Base-by-base conservation (phyloP, 768 basidiomycete genomes). In the Mycena pura region DNA sequence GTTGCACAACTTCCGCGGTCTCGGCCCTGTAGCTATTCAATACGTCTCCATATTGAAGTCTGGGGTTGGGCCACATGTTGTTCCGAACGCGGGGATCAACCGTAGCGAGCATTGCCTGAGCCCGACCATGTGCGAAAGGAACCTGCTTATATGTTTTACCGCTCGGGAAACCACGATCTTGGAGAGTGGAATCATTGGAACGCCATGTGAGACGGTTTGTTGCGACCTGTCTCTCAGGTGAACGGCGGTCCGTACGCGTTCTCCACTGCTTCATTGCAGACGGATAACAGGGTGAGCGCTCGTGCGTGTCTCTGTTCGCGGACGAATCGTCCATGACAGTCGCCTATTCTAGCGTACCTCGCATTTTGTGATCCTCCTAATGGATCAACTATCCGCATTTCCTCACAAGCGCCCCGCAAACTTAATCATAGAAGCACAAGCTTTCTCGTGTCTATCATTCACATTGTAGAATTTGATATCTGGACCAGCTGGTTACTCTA, bases 311-410 rank as follows among this genome's bases (percentile, higher is more conserved):
- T n/a, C 10, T 19, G 10, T 29, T 1, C 17, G 6, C 28, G 14
- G 3, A 19, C 19, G 15, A 15, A 21, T 14, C 6, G 7, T 52
- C 24, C 36, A 7, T 10, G 43, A 5, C 5, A 7, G 6, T 41
- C 15, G 22, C 34, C 15, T 17, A 19, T 6, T 22, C 6, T 5
- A 2, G 24, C 43, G 5, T 27, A 31, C n/a, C n/a, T 34, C 17
- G n/a, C 17, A 25, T 21, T 28, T 31, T n/a, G 6, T 36, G n/a
- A 24, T 11, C 24, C 47, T 15, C n/a, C 56, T 6, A 61, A 61
- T 48, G 50, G 54, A 41, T 36, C 21, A 38, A 46, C 58, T 65
- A 58, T 60, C 64, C 64, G 60, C 64, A 57, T 65, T 57, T 61
- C 63, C 59, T 59, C 63, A 61, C 59, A 60, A 62, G 39, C 55